Evolutionary conservation across 441 rosid species (phyloP).

Genomic region (Erodium trifolium): DNA sequence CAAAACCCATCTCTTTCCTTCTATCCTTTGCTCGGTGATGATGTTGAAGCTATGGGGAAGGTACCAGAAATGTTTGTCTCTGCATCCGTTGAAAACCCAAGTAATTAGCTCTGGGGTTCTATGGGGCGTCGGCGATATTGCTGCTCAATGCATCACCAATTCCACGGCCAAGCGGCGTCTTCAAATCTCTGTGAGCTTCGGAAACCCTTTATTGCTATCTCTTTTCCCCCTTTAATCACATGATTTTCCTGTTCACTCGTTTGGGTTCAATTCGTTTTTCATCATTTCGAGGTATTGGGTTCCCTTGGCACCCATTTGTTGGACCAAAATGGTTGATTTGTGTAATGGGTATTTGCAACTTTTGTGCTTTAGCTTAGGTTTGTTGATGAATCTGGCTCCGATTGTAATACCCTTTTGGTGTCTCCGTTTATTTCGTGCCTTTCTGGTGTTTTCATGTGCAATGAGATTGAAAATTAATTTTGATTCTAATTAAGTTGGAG

Average conservation of each 20-base stretch:
- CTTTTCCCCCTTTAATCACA: slow-evolving; percentile 16
- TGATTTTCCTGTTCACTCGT: slow-evolving; percentile 12
- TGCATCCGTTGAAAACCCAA: slow-evolving; percentile 82
- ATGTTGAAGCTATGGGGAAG: slow-evolving; percentile 83
- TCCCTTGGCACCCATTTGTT: neutral
- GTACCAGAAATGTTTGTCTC: slow-evolving; percentile 65
- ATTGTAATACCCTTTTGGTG: neutral
- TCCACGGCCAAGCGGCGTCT: slow-evolving; percentile 51
- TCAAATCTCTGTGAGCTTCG: slow-evolving; percentile 27
- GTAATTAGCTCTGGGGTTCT: slow-evolving; percentile 79
- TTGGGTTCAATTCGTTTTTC: neutral
- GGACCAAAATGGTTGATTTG: neutral
- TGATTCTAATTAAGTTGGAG: too few relatives aligned
- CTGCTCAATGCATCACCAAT: slow-evolving; percentile 87
- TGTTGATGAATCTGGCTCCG: neutral
- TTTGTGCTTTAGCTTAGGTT: neutral
- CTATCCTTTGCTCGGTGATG: slow-evolving; percentile 8
- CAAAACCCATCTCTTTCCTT: neutral
- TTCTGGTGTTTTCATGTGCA: neutral
- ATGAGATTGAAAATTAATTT: neutral
- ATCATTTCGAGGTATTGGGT: slow-evolving; percentile 1
- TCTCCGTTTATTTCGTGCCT: neutral
- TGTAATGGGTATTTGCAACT: slow-evolving; percentile 2
- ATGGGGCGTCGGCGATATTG: slow-evolving; percentile 86
- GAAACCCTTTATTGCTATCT: neutral